Evolutionary conservation across 208 protist species (phyloP).

Genomic region (Histomonas meleagridis): DNA sequence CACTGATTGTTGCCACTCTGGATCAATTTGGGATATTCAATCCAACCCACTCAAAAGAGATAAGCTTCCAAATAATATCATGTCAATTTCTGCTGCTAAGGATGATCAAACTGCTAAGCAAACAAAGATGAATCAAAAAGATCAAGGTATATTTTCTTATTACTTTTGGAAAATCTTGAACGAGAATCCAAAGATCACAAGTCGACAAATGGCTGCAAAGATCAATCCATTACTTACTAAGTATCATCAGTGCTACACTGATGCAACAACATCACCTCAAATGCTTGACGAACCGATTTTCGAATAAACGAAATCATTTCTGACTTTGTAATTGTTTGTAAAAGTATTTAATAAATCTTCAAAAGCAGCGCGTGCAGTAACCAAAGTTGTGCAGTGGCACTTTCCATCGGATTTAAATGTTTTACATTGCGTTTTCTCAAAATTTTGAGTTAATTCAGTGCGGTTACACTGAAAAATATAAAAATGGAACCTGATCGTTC

Average conservation of each 20-base stretch:
- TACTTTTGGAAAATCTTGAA: neutral
- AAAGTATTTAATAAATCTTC: no score
- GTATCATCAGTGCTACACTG: neutral
- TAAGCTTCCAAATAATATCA: neutral
- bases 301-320: neutral
- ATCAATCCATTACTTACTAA: neutral
- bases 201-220: neutral
- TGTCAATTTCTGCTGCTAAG: conserved; percentile 6
- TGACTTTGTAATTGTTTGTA: no score
- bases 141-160: conserved; percentile 22
- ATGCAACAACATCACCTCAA: neutral
- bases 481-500: no score
- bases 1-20: conserved; percentile 7
- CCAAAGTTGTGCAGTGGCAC: no score
- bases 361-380: no score
- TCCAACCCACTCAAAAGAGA: neutral
- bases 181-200: neutral
- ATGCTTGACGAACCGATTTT: neutral
- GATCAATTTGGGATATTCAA: conserved; percentile 23
- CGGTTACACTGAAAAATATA: no score
- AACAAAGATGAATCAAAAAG: neutral
- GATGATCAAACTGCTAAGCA: conserved; percentile 23
- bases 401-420: no score
- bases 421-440: no score
- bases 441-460: no score